These are phyloP conservation scores for Goffeauzyma gilvescens DNA, from an alignment of 768 basidiomycete genomes.

Conservation along the genomic window DNA sequence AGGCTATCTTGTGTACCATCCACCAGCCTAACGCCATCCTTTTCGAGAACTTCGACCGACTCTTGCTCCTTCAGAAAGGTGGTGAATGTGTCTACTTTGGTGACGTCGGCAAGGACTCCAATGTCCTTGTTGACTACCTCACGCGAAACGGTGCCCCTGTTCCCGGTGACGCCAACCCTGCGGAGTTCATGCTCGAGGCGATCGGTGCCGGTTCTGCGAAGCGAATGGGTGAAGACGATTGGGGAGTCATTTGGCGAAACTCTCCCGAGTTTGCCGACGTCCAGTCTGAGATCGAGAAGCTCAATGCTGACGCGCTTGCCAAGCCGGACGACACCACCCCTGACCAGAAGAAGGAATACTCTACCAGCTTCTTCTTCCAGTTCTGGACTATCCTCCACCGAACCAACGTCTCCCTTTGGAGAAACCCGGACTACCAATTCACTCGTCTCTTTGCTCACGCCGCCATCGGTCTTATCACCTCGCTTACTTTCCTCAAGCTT, in stretches of 20 bases:
- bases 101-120: slow-evolving; percentile 42
- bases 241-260: slow-evolving; percentile 67
- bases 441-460: slow-evolving; percentile 59
- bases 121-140: slow-evolving; percentile 56
- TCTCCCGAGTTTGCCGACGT: slow-evolving; percentile 42
- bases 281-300: slow-evolving; percentile 35
- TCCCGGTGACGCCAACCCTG: slow-evolving; percentile 50
- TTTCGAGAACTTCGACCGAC: slow-evolving; percentile 62
- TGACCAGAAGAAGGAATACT: slow-evolving; percentile 20
- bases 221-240: slow-evolving; percentile 53
- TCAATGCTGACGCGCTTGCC: slow-evolving; percentile 31
- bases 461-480: slow-evolving; percentile 38
- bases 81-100: slow-evolving; percentile 48
- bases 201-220: slow-evolving; percentile 46
- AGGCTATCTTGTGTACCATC: slow-evolving; percentile 61
- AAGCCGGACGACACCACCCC: slow-evolving; percentile 13
- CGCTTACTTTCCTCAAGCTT: slow-evolving; percentile 60
- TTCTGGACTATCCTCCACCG: slow-evolving; percentile 47
- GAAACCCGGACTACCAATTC: slow-evolving; percentile 57
- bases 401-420: slow-evolving; percentile 55
- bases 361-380: slow-evolving; percentile 59
- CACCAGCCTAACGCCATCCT: slow-evolving; percentile 74
- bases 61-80: slow-evolving; percentile 58
- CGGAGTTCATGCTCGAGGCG: slow-evolving; percentile 40
- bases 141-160: slow-evolving; percentile 53